Percentiles rank a stretch among this genome's conserved stretches.
Conservation (phyloP, 1,284 basidiomycete species). For the Sanguinoderma infundibulare region DNA sequence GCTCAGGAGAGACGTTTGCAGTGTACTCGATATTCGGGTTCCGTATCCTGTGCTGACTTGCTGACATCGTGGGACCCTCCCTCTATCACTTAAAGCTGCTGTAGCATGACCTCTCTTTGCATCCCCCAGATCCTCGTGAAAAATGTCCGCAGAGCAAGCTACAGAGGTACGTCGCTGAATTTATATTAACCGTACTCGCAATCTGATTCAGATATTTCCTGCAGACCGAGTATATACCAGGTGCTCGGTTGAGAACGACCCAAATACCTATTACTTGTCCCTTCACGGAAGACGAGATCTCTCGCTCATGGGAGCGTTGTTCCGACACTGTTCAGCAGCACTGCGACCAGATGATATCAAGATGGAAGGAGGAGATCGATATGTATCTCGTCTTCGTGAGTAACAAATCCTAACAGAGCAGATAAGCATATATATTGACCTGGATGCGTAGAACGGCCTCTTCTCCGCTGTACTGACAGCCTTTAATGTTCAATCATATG, state of each 20-base stretch:
- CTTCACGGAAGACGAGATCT: constrained; percentile 2
- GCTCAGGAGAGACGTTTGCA: not conserved
- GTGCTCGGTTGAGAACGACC: not conserved
- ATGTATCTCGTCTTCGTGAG: constrained; percentile 21
- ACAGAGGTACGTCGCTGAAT: not conserved
- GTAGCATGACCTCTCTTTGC: too few species aligned
- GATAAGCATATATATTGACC: not conserved
- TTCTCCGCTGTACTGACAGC: constrained; percentile 20
- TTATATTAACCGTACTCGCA: too few species aligned
- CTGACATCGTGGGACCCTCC: not conserved
- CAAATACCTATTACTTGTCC: constrained; percentile 7
- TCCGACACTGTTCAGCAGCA: constrained; percentile 10
- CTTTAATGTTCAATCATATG: constrained; percentile 22
- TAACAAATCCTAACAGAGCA: too few species aligned
- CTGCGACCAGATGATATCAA: constrained; percentile 13
- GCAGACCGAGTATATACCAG: constrained; percentile 2
- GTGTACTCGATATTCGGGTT: not conserved
- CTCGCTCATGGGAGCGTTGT: constrained; percentile 13
- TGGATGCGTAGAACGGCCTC: constrained; percentile 11
- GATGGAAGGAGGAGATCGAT: constrained; percentile 20
- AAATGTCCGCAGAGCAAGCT: not conserved
- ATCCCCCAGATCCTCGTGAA: not conserved
- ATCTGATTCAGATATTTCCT: not conserved
- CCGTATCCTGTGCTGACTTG: not conserved
- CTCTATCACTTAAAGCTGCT: too few species aligned